Percentiles rank a stretch among this genome's conserved stretches.
These are phyloP conservation scores for Bertia moriformis DNA, from an alignment of 2,329 filamentous ascomycete genomes.

Conservation along the genomic window DNA sequence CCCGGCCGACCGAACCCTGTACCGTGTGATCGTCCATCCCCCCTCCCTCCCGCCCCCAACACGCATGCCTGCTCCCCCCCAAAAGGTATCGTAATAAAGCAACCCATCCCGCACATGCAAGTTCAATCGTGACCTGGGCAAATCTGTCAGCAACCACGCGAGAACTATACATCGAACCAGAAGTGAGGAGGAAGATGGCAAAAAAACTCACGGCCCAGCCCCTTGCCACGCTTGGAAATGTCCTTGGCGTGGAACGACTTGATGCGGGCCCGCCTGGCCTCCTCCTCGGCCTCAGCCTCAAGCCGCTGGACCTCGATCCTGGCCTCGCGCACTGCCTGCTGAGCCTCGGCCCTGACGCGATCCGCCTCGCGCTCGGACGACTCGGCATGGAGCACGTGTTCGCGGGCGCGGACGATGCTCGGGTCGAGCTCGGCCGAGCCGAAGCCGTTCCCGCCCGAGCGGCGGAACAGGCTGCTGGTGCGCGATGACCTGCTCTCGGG, in stretches of 20 bases:
- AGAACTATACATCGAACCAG: too few species aligned
- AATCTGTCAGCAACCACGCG: too few species aligned
- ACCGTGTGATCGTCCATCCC: too few species aligned
- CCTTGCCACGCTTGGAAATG: constrained; percentile 54
- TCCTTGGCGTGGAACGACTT: constrained; percentile 53
- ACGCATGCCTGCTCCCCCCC: too few species aligned
- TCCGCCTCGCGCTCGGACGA: constrained; percentile 51
- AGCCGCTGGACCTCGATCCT: constrained; percentile 46
- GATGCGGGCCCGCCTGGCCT: constrained; percentile 49
- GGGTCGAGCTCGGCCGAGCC: constrained; percentile 38
- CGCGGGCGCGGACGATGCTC: constrained; percentile 42
- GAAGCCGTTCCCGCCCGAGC: constrained; percentile 27
- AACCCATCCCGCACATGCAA: too few species aligned
- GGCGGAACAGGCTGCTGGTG: constrained; percentile 20
- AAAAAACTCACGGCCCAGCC: constrained; percentile 46
- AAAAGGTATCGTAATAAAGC: too few species aligned
- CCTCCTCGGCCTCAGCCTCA: constrained; percentile 51
- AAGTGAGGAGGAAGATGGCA: not conserved
- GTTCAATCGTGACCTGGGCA: too few species aligned
- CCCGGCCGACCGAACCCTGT: too few species aligned
- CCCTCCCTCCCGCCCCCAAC: too few species aligned
- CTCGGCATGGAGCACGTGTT: constrained; percentile 49
- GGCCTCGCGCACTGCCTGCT: constrained; percentile 44
- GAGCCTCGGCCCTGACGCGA: constrained; percentile 41
- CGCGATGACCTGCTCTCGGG: constrained; percentile 12